Evolutionary conservation across 1,284 basidiomycete species (phyloP).

Genomic region (Irpex rosettiformis): DNA sequence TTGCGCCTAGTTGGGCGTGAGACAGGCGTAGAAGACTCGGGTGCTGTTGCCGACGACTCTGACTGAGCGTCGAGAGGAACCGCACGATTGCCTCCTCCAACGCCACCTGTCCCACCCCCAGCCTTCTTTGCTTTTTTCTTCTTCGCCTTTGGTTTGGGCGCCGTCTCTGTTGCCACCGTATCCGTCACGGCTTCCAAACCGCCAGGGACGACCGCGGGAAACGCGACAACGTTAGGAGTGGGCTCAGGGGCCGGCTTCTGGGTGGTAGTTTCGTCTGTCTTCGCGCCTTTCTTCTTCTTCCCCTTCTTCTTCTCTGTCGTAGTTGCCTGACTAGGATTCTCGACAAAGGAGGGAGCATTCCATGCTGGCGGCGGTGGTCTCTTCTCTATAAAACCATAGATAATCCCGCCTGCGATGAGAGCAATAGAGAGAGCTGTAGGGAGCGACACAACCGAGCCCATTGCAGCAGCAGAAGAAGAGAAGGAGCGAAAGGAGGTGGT

Average conservation of each 20-base stretch:
- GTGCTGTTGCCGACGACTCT: conserved; percentile 32
- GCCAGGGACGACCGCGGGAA: conserved; percentile 46
- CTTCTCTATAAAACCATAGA: conserved; percentile 35
- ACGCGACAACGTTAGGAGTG: conserved; percentile 32
- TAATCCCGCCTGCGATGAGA: conserved; percentile 41
- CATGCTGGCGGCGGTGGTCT: conserved; percentile 16
- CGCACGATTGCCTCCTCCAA: neutral
- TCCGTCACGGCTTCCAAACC: conserved; percentile 30
- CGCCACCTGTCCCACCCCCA: conserved; percentile 13
- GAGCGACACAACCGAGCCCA: conserved; percentile 11
- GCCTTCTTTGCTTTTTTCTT: conserved; percentile 43
- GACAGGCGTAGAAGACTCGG: conserved; percentile 22
- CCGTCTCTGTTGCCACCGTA: conserved; percentile 16
- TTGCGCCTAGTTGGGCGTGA: conserved; percentile 21
- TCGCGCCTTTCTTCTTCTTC: conserved; percentile 26
- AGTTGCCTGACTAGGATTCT: conserved; percentile 17
- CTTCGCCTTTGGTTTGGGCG: conserved; percentile 34
- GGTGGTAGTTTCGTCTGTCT: conserved; percentile 11
- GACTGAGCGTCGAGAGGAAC: conserved; percentile 10
- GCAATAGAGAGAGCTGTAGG: conserved; percentile 24
- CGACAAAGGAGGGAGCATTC: conserved; percentile 11
- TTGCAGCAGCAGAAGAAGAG: neutral
- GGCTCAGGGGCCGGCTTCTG: conserved; percentile 15
- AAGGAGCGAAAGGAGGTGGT: neutral
- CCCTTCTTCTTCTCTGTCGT: conserved; percentile 38